Base-by-base conservation (phyloP, 805 yeast species). In the Zygoascus tannicola region DNA sequence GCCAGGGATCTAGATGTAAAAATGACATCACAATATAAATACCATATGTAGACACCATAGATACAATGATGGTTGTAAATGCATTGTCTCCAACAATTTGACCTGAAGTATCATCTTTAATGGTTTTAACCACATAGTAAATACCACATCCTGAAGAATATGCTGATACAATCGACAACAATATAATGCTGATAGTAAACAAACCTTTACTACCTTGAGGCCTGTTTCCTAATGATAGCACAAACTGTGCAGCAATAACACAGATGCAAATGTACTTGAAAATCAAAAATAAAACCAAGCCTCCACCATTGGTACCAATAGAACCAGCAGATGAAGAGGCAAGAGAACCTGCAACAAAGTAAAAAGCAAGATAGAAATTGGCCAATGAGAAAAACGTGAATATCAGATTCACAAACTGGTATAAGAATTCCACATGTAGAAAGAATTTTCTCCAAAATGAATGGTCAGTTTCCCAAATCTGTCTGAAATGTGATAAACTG, bases 1-100 rank as follows among this genome's bases (percentile, higher is more conserved):
- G 98, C 97, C 97, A 90, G 56, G 97, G 97, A 57, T 90, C 97
- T 60, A 90, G 60, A 63, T 88, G 90, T 44, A 90, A 60, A 38
- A 90, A 51, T 4, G 97, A 87, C 76, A 85, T 82, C 51, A 87
- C 59, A 0, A 77, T 72, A 59, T 92, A 92, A 35, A 90, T 68
- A 4, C 97, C 98, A 58, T 88, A 88, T 0, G 99, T 92, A 26
- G 97, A 86, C 10, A 82, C 69, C 54, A 92, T 60, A 1, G 97
- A 85, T 4, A 92, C 78, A 37, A 90, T 80, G 46, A 92, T 80
- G 50, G 88, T 84, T 30, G 66, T 54, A 35, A 64, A 51, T 12
- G 83, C 68, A 39, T 69, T 68, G 26, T 71, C 60, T 1, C 73
- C 65, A 39, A 62, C 62, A 3, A 53, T 35, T 2, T 55, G 62